A percentile compares a stretch with the other conserved stretches of the same genome.
Evolutionary conservation across 306 rosid genomes (phyloP).

Genomic region (Psophocarpus tetragonolobus): DNA sequence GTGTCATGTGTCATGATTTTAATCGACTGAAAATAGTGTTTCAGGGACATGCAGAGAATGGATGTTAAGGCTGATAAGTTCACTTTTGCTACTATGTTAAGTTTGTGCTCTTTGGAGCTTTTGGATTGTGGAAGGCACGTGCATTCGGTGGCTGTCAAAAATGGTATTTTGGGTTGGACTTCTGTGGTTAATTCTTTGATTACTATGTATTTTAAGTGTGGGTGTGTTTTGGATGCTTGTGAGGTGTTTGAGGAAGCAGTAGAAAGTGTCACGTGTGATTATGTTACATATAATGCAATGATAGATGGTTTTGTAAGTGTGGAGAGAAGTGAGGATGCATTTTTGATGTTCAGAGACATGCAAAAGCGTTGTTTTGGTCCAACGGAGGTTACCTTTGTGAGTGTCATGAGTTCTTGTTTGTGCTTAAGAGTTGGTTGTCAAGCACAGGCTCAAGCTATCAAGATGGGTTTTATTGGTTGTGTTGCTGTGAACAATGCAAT

Average conservation of each 20-base stretch:
- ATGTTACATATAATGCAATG: slow-evolving; percentile 72
- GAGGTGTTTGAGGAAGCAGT: slow-evolving; percentile 59
- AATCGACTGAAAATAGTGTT: neutral
- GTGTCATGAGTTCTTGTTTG: slow-evolving; percentile 72
- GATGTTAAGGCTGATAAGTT: slow-evolving; percentile 59
- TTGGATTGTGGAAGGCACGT: slow-evolving; percentile 66
- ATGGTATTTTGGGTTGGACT: slow-evolving; percentile 52
- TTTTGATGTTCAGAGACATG: slow-evolving; percentile 61
- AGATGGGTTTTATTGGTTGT: slow-evolving; percentile 57
- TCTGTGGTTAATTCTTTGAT: slow-evolving; percentile 73
- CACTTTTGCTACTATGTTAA: slow-evolving; percentile 64
- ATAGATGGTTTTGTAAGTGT: slow-evolving; percentile 62
- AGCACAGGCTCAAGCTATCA: slow-evolving; percentile 58
- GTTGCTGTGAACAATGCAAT: slow-evolving; percentile 64
- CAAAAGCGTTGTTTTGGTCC: slow-evolving; percentile 45
- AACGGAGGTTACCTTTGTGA: slow-evolving; percentile 69
- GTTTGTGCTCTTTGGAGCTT: slow-evolving; percentile 48
- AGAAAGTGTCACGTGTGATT: slow-evolving; percentile 40
- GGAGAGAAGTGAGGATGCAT: slow-evolving; percentile 58
- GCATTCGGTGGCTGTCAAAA: slow-evolving; percentile 56
- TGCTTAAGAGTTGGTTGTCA: slow-evolving; percentile 50
- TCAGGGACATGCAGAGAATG: slow-evolving; percentile 49
- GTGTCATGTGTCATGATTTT: neutral
- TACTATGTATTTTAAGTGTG: slow-evolving; percentile 65
- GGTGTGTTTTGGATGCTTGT: slow-evolving; percentile 49